Evolutionary conservation across 495 filamentous ascomycete species (phyloP).

Genomic region (Penicillium coprophilum): DNA sequence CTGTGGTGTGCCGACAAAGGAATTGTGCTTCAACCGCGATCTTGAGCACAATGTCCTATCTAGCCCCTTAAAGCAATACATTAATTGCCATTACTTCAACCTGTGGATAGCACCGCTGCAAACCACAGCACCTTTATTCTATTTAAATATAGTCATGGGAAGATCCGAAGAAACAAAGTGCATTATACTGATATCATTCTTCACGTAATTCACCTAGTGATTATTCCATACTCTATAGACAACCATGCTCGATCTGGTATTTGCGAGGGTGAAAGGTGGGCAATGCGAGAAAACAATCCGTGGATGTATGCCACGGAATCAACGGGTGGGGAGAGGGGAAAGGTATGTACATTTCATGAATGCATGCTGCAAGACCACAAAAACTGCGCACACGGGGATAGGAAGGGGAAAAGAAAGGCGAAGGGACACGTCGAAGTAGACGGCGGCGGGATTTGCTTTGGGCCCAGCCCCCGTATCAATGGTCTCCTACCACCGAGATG

Average conservation of each 20-base stretch:
- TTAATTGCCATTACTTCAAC: background rate
- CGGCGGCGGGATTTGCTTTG: conserved; percentile 8
- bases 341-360: conserved; percentile 46
- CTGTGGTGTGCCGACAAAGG: background rate
- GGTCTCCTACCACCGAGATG: conserved; percentile 10
- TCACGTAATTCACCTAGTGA: conserved; percentile 32
- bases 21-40: background rate
- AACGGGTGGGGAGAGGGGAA: conserved; percentile 17
- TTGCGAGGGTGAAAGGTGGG: conserved; percentile 26
- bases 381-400: conserved; percentile 16
- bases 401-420: conserved; percentile 13
- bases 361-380: conserved; percentile 27
- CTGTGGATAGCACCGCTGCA: background rate
- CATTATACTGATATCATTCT: conserved; percentile 36
- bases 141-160: background rate
- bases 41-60: background rate
- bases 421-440: conserved; percentile 17
- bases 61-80: background rate
- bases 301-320: conserved; percentile 20
- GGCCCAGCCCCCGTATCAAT: conserved; percentile 15
- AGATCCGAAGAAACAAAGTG: conserved; percentile 6
- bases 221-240: conserved; percentile 42
- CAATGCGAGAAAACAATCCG: conserved; percentile 23
- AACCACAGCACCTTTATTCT: background rate
- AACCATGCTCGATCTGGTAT: conserved; percentile 36